These are phyloP conservation scores for Artomyces pyxidatus DNA, from an alignment of 768 basidiomycete species.

Conservation along the genomic window DNA sequence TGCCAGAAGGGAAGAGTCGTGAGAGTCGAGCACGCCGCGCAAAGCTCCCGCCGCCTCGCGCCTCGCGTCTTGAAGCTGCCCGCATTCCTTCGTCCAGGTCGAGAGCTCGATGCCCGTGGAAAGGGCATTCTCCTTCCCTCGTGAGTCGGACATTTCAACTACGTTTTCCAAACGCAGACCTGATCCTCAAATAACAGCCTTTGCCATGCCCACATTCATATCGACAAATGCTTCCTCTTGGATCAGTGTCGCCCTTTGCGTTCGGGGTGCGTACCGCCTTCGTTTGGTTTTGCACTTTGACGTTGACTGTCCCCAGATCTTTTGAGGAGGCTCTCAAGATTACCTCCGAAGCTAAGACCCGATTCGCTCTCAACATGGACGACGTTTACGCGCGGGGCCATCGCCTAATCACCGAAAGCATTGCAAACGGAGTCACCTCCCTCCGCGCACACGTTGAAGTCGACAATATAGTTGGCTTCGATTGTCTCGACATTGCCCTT, in stretches of 20 bases:
- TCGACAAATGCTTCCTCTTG: slow-evolving; percentile 64
- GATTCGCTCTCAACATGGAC: slow-evolving; percentile 32
- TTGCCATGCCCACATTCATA: slow-evolving; percentile 58
- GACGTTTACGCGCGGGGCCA: slow-evolving; percentile 47
- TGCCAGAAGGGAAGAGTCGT: background rate
- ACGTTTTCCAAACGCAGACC: background rate
- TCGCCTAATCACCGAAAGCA: slow-evolving; percentile 46
- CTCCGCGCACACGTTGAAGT: slow-evolving; percentile 68
- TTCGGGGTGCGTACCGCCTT: slow-evolving; percentile 29
- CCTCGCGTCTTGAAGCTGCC: background rate
- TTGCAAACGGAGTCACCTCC: slow-evolving; percentile 52
- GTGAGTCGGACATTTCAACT: background rate
- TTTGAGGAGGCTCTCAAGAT: slow-evolving; percentile 48
- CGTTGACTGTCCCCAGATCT: slow-evolving; percentile 28
- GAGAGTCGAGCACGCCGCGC: background rate
- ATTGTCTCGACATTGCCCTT: slow-evolving; percentile 47
- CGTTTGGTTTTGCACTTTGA: background rate
- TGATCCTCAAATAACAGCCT: slow-evolving; percentile 23
- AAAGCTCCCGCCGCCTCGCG: background rate
- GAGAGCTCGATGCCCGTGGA: background rate
- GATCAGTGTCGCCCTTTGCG: slow-evolving; percentile 43
- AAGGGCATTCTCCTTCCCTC: background rate
- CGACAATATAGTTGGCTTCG: slow-evolving; percentile 42
- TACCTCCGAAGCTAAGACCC: slow-evolving; percentile 43
- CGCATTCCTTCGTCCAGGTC: background rate